Evolutionary conservation across 331 rosid genomes (phyloP), one percentile per base, ranked within the genome.

Genomic region (Quercus phellos): DNA sequence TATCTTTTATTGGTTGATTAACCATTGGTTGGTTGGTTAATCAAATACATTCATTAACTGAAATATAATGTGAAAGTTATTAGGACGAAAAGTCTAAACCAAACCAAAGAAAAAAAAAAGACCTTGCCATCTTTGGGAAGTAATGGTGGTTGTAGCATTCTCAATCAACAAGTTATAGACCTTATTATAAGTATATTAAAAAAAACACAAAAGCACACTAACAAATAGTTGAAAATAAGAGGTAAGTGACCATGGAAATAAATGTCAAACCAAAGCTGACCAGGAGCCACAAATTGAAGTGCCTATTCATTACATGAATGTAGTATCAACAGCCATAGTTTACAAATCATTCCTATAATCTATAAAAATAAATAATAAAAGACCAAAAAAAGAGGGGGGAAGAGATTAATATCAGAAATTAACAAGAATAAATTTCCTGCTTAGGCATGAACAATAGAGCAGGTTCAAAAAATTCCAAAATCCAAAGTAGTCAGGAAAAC

Each of bases 321-420:
- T 75, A 43, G 61, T 73, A 76, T 79, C 73, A 72, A 80, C 81
- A 87, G 78, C 76, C 86, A 80, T 84, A 68, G 74, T 81, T 81
- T 79, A 89, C 90, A 90, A 85, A 84, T 82, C 82, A 72, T 72
- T 77, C 79, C 86, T 87, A 81, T 81, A 72, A 78, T 67, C 75
- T 79, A 73, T 70, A 75, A 19, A 75, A 75, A 87, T 80, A 50
- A 73, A 51, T 17, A 14, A 30, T 61, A 72, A 66, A 22, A 63
- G 11, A 51, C 18, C 14, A 66, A 19, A 72, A 16, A 18, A 71
- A n/a, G 50, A 61, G 17, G 53, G 53, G 17, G 53, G 53, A 13
- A 46, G 14, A 46, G 53, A 46, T 17, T 0, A 46, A 46, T 46
- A 79, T 67, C 24, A 42, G 61, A 9, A 26, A n/a, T 13, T 69